A percentile compares a stretch with the other conserved stretches of the same genome.
Conservation (phyloP, 2,329 filamentous ascomycete species). For the Fusarium dlaminii region DNA sequence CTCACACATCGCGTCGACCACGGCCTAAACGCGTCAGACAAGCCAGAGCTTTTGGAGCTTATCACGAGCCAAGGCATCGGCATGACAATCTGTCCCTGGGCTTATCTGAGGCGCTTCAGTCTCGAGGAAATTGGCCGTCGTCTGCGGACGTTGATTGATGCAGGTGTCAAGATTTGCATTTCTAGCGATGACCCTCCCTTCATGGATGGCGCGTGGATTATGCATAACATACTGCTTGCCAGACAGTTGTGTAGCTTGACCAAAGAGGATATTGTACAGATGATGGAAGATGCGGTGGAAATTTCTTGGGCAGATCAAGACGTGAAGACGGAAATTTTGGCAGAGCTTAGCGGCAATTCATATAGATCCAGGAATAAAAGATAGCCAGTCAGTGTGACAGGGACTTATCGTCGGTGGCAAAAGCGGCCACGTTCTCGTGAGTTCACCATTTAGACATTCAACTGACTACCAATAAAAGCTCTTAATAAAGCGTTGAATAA, state of each 20-base stretch:
- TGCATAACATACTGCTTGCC: background rate
- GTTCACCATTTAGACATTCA: accelerated
- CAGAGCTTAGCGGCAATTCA: background rate
- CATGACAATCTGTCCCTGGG: background rate
- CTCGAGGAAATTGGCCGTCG: background rate
- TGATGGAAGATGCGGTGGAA: background rate
- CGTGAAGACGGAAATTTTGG: background rate
- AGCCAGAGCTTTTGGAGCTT: background rate
- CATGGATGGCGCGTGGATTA: background rate
- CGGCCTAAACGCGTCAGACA: background rate
- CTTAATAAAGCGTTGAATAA: background rate
- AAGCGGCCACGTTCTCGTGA: background rate
- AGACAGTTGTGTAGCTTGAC: background rate
- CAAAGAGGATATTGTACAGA: background rate
- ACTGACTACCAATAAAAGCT: background rate
- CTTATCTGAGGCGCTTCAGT: background rate
- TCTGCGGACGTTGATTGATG: background rate
- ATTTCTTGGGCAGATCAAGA: background rate
- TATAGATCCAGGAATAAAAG: background rate
- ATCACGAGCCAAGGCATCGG: background rate
- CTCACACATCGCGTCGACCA: background rate
- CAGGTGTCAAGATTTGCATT: background rate
- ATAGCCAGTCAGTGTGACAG: background rate
- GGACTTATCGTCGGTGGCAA: background rate
- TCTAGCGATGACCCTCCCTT: background rate